Conservation (phyloP, 2,329 filamentous ascomycete genomes). For the Paecilomyces formosus region DNA sequence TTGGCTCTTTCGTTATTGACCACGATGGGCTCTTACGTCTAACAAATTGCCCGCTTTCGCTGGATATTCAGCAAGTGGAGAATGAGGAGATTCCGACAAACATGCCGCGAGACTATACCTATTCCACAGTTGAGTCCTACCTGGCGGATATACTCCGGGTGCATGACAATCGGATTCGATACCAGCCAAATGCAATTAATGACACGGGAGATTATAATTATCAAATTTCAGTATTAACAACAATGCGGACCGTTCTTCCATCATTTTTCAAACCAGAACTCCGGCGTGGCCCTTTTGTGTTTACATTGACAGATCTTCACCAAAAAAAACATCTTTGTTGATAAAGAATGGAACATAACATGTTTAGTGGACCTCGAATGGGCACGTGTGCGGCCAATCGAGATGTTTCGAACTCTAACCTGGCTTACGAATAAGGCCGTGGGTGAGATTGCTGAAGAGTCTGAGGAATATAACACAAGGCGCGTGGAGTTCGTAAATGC, state of each 20-base stretch:
- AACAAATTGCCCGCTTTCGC: constrained; percentile 14
- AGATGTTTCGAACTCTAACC: constrained; percentile 16
- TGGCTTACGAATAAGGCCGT: constrained; percentile 16
- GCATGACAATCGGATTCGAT: constrained; percentile 15
- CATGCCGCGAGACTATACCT: constrained; percentile 1
- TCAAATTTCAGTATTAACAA: constrained; percentile 6
- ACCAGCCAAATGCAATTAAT: constrained; percentile 15
- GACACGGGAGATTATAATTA: constrained; percentile 6
- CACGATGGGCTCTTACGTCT: constrained; percentile 12
- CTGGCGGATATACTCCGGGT: constrained; percentile 13
- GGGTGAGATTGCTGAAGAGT: constrained; percentile 7
- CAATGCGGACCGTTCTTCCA: neutral
- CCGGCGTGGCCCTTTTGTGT: constrained; percentile 25
- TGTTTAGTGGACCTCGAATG: constrained; percentile 19
- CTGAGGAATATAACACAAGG: constrained; percentile 9
- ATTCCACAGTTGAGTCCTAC: constrained; percentile 14
- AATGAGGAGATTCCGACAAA: constrained; percentile 15
- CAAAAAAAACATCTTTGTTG: constrained; percentile 28
- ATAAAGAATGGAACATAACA: constrained; percentile 18
- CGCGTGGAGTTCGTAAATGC: constrained; percentile 10
- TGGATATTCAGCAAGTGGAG: constrained; percentile 13
- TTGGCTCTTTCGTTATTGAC: constrained; percentile 27
- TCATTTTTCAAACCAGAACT: constrained; percentile 13
- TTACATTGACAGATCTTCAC: constrained; percentile 30
- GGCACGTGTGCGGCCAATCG: constrained; percentile 15